Evolutionary conservation across 805 yeast species (phyloP).

Genomic region (baker's yeast (Saccharomyces cerevisiae)): DNA sequence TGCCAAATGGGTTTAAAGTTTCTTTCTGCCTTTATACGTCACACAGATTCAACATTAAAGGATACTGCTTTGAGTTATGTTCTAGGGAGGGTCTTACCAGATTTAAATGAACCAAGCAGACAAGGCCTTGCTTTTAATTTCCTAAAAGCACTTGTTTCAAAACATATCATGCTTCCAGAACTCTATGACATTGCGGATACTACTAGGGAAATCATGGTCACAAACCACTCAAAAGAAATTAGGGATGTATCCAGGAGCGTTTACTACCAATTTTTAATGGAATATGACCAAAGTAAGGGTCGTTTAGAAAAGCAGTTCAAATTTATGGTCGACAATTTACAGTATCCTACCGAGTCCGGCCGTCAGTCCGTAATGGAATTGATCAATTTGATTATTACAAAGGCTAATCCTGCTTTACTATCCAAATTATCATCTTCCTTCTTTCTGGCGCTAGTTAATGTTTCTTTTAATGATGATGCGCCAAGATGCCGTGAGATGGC

Average conservation of each 20-base stretch:
- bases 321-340: slow-evolving; percentile 68
- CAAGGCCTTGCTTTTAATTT: slow-evolving; percentile 86
- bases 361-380: slow-evolving; percentile 87
- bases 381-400: slow-evolving; percentile 58
- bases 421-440: slow-evolving; percentile 62
- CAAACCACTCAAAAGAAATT: slow-evolving; percentile 74
- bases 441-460: slow-evolving; percentile 74
- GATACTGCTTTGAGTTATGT: slow-evolving; percentile 67
- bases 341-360: slow-evolving; percentile 80
- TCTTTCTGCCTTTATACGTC: slow-evolving; percentile 62
- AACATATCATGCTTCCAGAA: slow-evolving; percentile 73
- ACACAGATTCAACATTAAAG: slow-evolving; percentile 58
- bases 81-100: slow-evolving; percentile 68
- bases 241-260: slow-evolving; percentile 78
- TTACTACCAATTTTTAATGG: slow-evolving; percentile 80
- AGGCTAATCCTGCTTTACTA: slow-evolving; percentile 52
- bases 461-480: slow-evolving; percentile 68
- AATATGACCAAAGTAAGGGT: slow-evolving; percentile 87
- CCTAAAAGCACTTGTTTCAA: slow-evolving; percentile 65
- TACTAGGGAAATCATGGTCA: slow-evolving; percentile 78
- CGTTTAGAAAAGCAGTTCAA: slow-evolving; percentile 75
- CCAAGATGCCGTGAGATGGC: slow-evolving; percentile 82
- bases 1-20: slow-evolving; percentile 74
- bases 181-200: slow-evolving; percentile 81
- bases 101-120: slow-evolving; percentile 78